Base-by-base conservation (phyloP, 75 land plant species). In the Cupressus sempervirens region DNA sequence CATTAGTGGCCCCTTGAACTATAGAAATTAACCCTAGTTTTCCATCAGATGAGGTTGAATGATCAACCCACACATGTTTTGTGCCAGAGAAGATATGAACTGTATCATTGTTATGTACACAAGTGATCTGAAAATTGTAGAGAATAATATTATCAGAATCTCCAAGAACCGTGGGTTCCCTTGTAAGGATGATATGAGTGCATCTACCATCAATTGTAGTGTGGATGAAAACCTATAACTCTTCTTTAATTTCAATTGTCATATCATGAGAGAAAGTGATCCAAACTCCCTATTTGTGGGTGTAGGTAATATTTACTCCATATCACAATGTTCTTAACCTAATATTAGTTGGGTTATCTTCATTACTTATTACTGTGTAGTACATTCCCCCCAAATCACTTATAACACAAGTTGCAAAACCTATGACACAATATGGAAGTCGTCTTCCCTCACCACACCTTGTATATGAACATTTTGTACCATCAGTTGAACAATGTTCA, bases 1-100 rank as follows among this genome's bases (percentile, higher is more conserved):
- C 91, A 38, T 90, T 90, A 0, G 91, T 90, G 58, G 91, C 72
- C 50, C 90, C 88, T 36, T 88, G 88, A 40, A 90, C 77, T 6
- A 90, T 90, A 0, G 90, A 86, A 23, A 86, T 76, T 43, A 90
- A 65, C 16, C 91, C 91, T 11, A 48, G 84, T 67, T 90, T 86
- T 7, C 84, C 90, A 67, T 88, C 84, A 3, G 76, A 84, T 45
- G 90, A 86, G 13, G 90, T 88, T 14, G 88, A 8, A 54, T 90
- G 91, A 34, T 90, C 91, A 23, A 90, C 84, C 91, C 91, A 90
- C 0, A 86, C 72, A n/a, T 80, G n/a, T 8, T 2, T 48, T 48
- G 52, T 10, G 11, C 52, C 52, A 48, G 13, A 10, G 52, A 10
- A 48, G 52, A 48, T 48, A 11, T 48, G 52, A 48, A 48, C 12